These are phyloP conservation scores for Pseudodiploospora longispora DNA, from an alignment of 2,329 filamentous ascomycete species.

Conservation along the genomic window DNA sequence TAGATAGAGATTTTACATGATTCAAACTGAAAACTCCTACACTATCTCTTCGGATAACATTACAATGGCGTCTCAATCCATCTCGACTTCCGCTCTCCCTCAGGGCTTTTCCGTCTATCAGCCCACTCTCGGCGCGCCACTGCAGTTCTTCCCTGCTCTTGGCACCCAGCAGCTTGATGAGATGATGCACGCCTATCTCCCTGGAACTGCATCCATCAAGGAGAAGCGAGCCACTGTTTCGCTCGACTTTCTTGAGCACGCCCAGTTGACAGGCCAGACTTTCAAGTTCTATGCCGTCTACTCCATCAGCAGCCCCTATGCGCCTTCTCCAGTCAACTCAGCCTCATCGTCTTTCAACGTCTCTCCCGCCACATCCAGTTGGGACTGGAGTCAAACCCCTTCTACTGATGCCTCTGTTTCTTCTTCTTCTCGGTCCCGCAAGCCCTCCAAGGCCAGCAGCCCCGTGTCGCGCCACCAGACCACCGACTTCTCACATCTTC, in stretches of 20 bases:
- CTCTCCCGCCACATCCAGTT: conserved; percentile 41
- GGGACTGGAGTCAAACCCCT: conserved; percentile 36
- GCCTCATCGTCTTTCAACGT: conserved; percentile 39
- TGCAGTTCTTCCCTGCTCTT: conserved; percentile 61
- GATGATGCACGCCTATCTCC: conserved; percentile 50
- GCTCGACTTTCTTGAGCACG: conserved; percentile 51
- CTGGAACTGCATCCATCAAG: conserved; percentile 42
- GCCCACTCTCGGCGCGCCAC: conserved; percentile 44
- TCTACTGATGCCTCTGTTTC: conserved; percentile 23
- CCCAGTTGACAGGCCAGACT: conserved; percentile 44
- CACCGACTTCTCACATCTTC: conserved; percentile 44
- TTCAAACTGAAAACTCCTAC: no score
- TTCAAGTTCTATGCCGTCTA: conserved; percentile 54
- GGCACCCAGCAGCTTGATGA: conserved; percentile 53
- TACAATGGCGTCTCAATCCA: conserved; percentile 19
- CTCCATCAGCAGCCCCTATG: conserved; percentile 19
- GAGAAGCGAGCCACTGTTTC: conserved; percentile 52
- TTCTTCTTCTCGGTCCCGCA: conserved; percentile 18
- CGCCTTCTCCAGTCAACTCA: conserved; percentile 40
- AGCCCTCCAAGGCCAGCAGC: conserved; percentile 17
- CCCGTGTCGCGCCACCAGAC: conserved; percentile 20
- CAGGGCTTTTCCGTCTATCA: conserved; percentile 55
- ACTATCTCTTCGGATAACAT: background rate
- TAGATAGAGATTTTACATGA: no score
- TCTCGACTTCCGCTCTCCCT: conserved; percentile 18